These are phyloP conservation scores for Marasmius sp. DNA, from an alignment of 1,284 basidiomycete genomes.

Conservation along the genomic window DNA sequence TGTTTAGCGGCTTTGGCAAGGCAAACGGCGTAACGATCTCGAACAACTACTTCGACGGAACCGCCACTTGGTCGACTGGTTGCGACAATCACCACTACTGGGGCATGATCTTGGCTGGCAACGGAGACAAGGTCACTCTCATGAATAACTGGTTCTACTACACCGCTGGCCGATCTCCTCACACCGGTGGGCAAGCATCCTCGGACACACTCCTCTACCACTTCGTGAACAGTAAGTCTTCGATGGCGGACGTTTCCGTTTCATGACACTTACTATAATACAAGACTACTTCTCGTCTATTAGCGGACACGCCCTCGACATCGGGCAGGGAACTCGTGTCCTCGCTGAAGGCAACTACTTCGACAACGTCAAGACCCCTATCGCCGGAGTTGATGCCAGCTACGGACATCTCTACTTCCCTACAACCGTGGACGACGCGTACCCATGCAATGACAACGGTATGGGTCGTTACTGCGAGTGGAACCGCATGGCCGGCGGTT, in stretches of 20 bases:
- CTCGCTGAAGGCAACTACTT: slow-evolving; percentile 30
- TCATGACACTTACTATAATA: background rate
- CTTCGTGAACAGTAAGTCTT: slow-evolving; percentile 7
- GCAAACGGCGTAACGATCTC: too few relatives aligned
- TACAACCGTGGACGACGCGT: background rate
- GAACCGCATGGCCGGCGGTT: slow-evolving; percentile 1
- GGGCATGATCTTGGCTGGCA: slow-evolving; percentile 21
- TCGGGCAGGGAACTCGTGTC: slow-evolving; percentile 23
- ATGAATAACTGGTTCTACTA: slow-evolving; percentile 20
- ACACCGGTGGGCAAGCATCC: background rate
- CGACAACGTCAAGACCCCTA: slow-evolving; percentile 16
- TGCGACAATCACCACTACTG: slow-evolving; percentile 26
- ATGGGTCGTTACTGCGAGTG: slow-evolving; percentile 6
- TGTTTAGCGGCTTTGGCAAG: too few relatives aligned
- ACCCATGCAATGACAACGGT: background rate
- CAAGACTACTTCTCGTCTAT: background rate
- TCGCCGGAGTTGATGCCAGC: background rate
- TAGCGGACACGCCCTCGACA: slow-evolving; percentile 24
- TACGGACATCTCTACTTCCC: slow-evolving; percentile 6
- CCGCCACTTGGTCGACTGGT: slow-evolving; percentile 20
- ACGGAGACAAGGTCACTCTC: slow-evolving; percentile 25
- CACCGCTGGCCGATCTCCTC: slow-evolving; percentile 2
- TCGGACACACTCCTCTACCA: slow-evolving; percentile 5
- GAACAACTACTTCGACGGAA: slow-evolving; percentile 18
- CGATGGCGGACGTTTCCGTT: background rate